These are phyloP conservation scores for Tetradesmus lagerheimii DNA, from an alignment of 139 green algal genomes.

Conservation along the genomic window DNA sequence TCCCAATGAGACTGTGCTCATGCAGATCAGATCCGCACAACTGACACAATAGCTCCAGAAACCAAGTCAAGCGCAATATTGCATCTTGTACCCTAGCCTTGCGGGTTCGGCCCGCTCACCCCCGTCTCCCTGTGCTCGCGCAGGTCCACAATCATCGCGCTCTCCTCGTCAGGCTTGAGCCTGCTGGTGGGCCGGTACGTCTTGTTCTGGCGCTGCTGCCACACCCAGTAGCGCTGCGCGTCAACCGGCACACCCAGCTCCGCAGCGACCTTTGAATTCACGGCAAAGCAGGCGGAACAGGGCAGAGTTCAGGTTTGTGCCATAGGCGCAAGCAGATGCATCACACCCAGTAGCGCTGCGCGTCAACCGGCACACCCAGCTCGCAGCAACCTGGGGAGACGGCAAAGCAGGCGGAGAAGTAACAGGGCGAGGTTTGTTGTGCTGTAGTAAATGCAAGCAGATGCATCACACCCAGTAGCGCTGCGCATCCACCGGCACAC, in stretches of 20 bases:
- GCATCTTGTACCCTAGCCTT: not conserved
- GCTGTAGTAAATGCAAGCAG: not conserved
- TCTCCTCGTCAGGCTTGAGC: constrained; percentile 71
- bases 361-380: too few relatives aligned
- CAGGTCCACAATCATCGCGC: constrained; percentile 63
- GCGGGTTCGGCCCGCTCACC: not conserved
- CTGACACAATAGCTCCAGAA: too few relatives aligned
- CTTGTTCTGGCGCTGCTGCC: constrained; percentile 84
- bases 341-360: too few relatives aligned
- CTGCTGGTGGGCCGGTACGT: constrained; percentile 75
- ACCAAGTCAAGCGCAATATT: too few relatives aligned
- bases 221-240: constrained; percentile 94
- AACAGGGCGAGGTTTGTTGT: too few relatives aligned
- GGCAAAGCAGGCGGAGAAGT: too few relatives aligned
- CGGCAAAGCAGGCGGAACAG: too few relatives aligned
- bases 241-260: constrained; percentile 78
- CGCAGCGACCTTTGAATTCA: constrained; percentile 62
- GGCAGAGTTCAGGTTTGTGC: too few relatives aligned
- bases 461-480: constrained; percentile 81
- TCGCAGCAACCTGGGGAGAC: too few relatives aligned
- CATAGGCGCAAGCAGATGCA: too few relatives aligned
- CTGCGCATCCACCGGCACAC: constrained; percentile 82
- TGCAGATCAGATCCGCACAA: too few relatives aligned
- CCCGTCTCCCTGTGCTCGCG: constrained; percentile 53
- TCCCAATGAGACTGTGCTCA: too few relatives aligned